phyloP scores from a whole-genome alignment of 164 flowering plant species.

The Annona cherimola region DNA sequence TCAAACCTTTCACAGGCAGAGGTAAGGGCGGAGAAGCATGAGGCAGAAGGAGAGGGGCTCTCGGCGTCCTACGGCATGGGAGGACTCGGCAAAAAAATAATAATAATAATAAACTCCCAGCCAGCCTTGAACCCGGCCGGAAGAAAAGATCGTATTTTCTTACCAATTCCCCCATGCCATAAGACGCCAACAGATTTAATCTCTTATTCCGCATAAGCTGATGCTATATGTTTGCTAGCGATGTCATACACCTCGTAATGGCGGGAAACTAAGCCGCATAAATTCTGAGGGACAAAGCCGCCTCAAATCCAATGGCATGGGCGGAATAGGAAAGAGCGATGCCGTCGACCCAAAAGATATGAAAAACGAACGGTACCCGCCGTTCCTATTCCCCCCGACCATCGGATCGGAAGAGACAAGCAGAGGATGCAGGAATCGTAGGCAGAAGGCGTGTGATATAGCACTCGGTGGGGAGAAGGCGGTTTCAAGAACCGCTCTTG shows the following conservation, averaged over 20 bases:
- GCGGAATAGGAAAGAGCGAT: neutral
- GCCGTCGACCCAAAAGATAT: neutral
- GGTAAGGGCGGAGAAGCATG: neutral
- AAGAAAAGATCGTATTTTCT: neutral
- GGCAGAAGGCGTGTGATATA: no score
- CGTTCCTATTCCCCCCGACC: neutral
- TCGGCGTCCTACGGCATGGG: constrained; percentile 1
- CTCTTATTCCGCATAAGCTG: neutral
- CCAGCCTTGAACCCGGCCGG: neutral
- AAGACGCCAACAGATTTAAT: neutral
- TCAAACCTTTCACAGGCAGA: neutral
- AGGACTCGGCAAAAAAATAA: neutral
- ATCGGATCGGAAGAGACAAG: neutral
- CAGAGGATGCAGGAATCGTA: no score
- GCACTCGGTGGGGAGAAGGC: no score
- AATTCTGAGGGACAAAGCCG: no score
- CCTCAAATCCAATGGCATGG: neutral
- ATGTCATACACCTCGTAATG: no score
- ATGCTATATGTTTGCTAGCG: no score
- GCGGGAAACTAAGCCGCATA: no score
- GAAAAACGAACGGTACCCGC: no score
- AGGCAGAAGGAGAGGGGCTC: neutral
- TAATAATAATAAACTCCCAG: no score
- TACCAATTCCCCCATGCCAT: neutral
- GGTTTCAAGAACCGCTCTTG: neutral